Conservation (phyloP, 2,329 filamentous ascomycete species). For the Epichloe amarillans region DNA sequence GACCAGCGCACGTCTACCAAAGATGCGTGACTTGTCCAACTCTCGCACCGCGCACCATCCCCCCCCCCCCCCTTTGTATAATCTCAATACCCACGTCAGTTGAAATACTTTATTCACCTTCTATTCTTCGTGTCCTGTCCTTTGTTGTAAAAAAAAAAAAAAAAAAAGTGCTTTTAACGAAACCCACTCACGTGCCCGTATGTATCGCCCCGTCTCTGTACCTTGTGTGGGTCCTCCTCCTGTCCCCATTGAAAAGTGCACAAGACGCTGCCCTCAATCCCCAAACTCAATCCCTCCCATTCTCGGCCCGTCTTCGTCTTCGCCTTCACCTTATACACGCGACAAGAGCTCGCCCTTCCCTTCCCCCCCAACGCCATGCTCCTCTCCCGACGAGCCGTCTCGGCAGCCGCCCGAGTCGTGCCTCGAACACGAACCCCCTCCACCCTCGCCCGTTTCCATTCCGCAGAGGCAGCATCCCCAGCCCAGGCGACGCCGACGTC, state of each 20-base stretch:
- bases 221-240: not conserved
- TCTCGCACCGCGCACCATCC: not conserved
- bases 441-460: slow-evolving; percentile 11
- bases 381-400: slow-evolving; percentile 12
- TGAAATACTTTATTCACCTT: not conserved
- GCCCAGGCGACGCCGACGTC: not conserved
- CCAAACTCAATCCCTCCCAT: not conserved
- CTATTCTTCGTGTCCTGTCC: not conserved
- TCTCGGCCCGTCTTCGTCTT: not conserved
- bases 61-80: not conserved
- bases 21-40: slow-evolving; percentile 33
- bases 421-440: slow-evolving; percentile 9
- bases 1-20: slow-evolving; percentile 68
- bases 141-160: not conserved
- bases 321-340: not conserved
- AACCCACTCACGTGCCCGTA: not conserved
- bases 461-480: slow-evolving; percentile 9
- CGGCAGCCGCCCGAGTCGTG: slow-evolving; percentile 9
- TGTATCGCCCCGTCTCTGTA: not conserved
- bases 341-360: not conserved
- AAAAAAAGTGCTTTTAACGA: not conserved
- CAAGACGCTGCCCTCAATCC: not conserved
- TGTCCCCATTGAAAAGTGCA: not conserved
- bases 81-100: not conserved
- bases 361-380: slow-evolving; percentile 13